phyloP scores from a whole-genome alignment of 1,284 basidiomycete species.

The Boletus semigastroideus region DNA sequence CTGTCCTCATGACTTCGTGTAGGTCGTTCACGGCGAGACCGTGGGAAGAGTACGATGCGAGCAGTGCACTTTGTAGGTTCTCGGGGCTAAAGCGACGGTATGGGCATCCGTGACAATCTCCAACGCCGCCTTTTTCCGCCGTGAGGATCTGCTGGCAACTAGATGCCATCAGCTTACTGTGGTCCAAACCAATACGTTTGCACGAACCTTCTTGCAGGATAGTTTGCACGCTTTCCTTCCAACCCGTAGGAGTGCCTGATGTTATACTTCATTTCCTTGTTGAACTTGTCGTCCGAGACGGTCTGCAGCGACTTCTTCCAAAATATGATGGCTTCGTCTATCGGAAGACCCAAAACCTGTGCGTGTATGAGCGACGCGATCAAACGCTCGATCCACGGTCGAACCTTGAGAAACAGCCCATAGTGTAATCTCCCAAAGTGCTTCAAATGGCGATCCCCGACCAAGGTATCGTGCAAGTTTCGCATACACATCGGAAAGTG shows the following conservation, averaged over 20 bases:
- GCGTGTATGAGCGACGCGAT: neutral
- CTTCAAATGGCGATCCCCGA: conserved; percentile 84
- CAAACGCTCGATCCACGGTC: conserved; percentile 9
- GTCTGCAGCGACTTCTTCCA: conserved; percentile 88
- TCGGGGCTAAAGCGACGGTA: conserved; percentile 89
- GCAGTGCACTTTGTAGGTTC: conserved; percentile 79
- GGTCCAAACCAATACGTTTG: neutral
- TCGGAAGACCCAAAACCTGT: conserved; percentile 88
- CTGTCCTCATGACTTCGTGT: conserved; percentile 83
- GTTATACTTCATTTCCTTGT: conserved; percentile 98
- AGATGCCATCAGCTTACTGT: conserved; percentile 4
- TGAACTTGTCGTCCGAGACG: conserved; percentile 93
- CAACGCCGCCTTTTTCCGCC: conserved; percentile 69
- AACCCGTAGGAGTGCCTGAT: conserved; percentile 95
- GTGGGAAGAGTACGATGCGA: conserved; percentile 70
- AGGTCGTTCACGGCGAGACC: conserved; percentile 67
- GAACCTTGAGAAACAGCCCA: conserved; percentile 92
- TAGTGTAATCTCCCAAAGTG: conserved; percentile 93
- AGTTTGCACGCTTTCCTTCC: conserved; percentile 93
- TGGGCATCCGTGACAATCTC: conserved; percentile 90
- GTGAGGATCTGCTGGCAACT: conserved; percentile 93
- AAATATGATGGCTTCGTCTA: conserved; percentile 94
- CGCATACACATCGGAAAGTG: conserved; percentile 98
- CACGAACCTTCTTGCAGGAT: conserved; percentile 84
- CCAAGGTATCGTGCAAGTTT: conserved; percentile 80